Conservation (phyloP, 179 eudicot species). For the Spergularia azorica region DNA sequence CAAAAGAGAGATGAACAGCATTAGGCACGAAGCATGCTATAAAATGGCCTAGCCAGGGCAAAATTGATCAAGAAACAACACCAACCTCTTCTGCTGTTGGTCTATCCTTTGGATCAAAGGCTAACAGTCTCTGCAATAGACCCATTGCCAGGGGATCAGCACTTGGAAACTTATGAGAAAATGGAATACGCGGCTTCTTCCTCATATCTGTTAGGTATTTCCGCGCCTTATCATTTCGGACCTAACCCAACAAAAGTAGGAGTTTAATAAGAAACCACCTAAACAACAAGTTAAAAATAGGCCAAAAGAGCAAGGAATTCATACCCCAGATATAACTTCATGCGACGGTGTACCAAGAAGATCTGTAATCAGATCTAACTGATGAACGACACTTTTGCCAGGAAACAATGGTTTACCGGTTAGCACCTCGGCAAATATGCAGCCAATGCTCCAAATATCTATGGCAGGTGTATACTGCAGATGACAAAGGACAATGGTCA, state of each 20-base stretch:
- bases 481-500: slow-evolving; percentile 20
- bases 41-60: not conserved
- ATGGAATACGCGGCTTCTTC: slow-evolving; percentile 66
- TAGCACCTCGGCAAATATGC: slow-evolving; percentile 91
- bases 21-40: too few relatives aligned
- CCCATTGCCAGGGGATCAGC: slow-evolving; percentile 74
- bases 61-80: not conserved
- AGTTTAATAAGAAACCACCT: not conserved
- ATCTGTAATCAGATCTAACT: slow-evolving; percentile 86
- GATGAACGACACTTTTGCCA: slow-evolving; percentile 94
- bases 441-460: slow-evolving; percentile 95
- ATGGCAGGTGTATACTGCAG: slow-evolving; percentile 97
- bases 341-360: slow-evolving; percentile 86
- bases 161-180: slow-evolving; percentile 69
- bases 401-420: slow-evolving; percentile 91
- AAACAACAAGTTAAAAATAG: not conserved
- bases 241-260: slow-evolving; percentile 42
- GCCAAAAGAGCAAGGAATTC: slow-evolving; percentile 4
- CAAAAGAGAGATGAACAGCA: not conserved
- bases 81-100: slow-evolving; percentile 94
- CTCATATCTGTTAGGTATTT: slow-evolving; percentile 78
- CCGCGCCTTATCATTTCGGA: slow-evolving; percentile 91
- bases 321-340: slow-evolving; percentile 78
- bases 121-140: slow-evolving; percentile 66
- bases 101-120: slow-evolving; percentile 94